Conservation (phyloP, 139 green algal species). For the Limnomonas spitsbergensis region DNA sequence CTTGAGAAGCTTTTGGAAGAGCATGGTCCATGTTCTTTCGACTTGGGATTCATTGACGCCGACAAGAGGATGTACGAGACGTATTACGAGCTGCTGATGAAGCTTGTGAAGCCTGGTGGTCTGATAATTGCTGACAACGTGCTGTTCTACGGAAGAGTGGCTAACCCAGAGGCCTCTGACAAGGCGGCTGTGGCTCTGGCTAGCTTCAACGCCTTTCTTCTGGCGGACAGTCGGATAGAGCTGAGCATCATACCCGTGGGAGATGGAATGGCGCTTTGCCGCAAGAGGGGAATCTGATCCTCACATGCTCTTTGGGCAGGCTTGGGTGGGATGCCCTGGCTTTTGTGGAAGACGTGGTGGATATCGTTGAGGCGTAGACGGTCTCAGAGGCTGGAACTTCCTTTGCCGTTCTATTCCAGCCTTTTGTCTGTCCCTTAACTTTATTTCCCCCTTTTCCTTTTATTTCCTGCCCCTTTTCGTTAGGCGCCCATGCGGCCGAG, state of each 20-base stretch:
- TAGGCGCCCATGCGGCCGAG: too few species aligned
- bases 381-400: too few species aligned
- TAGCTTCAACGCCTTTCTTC: constrained; percentile 74
- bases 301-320: too few species aligned
- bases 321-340: too few species aligned
- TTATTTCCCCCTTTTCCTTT: too few species aligned
- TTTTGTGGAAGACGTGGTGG: too few species aligned
- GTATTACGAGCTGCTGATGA: constrained; percentile 85
- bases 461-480: too few species aligned
- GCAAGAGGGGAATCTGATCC: too few species aligned
- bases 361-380: too few species aligned
- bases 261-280: constrained; percentile 83
- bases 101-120: constrained; percentile 80
- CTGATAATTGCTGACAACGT: constrained; percentile 93
- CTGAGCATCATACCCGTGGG: constrained; percentile 77
- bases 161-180: constrained; percentile 50
- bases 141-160: constrained; percentile 76
- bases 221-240: constrained; percentile 65
- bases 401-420: too few species aligned
- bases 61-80: constrained; percentile 81
- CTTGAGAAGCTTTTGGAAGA: constrained; percentile 41
- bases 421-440: too few species aligned
- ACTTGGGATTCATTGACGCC: constrained; percentile 92
- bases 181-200: constrained; percentile 64
- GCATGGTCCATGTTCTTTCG: constrained; percentile 52